Evolutionary conservation across 2,329 filamentous ascomycete species (phyloP), one percentile per base, ranked within the genome.

Genomic region (Neofusicoccum kwambonambiense): DNA sequence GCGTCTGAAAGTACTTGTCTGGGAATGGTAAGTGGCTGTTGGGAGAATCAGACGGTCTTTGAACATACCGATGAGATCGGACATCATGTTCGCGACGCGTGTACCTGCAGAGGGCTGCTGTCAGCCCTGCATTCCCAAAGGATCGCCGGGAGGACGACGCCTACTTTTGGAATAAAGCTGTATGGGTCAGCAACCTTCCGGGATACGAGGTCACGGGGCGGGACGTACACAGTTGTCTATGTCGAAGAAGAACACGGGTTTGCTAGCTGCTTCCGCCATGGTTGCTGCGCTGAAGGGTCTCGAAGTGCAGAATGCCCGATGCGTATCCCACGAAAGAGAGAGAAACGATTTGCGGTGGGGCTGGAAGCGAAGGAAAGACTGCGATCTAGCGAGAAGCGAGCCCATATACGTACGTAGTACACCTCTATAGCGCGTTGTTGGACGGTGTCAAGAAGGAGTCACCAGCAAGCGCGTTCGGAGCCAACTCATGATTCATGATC

Each of bases 41-140:
- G 34, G 62, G 56, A 22, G 56, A 41, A 17, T 4, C 27, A 31
- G 27, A 31, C 27, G 17, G 27, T n/a, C 15, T 27, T 31, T 27
- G 39, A 35, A 68, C 72, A 61, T 68, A 78, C 77, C 80, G 74
- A 98, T 99, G 67, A 97, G 83, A 62, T 88, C 84, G 39, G 89
- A 88, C 95, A 99, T 98, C 74, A 91, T 84, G 74, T 96, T 89
- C 74, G 96, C 91, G 51, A 99, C 92, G 71, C 90, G 90, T 69
- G 87, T 87, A 75, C n/a, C 56, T 60, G 56, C 41, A 47, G 27
- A 15, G n/a, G 12, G 86, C 90, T 78, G 3, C 89, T 67, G 31
- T n/a, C 37, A 42, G 51, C 66, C 49, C 65, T 60, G 12, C 27
- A n/a, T 60, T 47, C 27, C 37, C 11, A 11, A 15, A 6, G 12